Conservation (phyloP, 495 filamentous ascomycete genomes). For the Terfezia boudieri region DNA sequence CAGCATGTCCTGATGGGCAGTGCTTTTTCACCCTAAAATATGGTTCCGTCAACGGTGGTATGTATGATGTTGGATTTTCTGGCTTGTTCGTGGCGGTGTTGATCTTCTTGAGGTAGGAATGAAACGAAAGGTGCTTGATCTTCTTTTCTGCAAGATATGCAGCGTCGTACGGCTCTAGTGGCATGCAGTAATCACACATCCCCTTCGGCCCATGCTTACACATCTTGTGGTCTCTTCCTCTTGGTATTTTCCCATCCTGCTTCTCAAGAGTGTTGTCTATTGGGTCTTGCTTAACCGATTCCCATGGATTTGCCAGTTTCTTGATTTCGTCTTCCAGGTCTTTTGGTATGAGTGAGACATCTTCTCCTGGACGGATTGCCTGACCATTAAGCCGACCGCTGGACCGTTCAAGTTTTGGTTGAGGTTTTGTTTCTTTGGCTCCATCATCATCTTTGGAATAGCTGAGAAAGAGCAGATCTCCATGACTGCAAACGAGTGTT, state of each 20-base stretch:
- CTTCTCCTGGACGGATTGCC: not conserved
- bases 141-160: conserved; percentile 81
- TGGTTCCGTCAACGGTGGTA: conserved; percentile 84
- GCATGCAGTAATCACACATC: conserved; percentile 99
- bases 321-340: conserved; percentile 43
- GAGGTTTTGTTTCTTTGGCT: conserved; percentile 15
- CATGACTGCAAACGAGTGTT: conserved; percentile 64
- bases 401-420: conserved; percentile 5
- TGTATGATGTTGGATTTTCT: conserved; percentile 75
- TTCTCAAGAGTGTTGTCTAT: conserved; percentile 71
- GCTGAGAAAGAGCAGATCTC: conserved; percentile 67
- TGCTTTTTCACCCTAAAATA: conserved; percentile 73
- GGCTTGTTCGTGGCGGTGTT: conserved; percentile 93
- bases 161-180: conserved; percentile 76
- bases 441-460: conserved; percentile 34
- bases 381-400: conserved; percentile 37
- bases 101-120: conserved; percentile 80
- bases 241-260: conserved; percentile 77
- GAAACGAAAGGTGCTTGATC: conserved; percentile 95
- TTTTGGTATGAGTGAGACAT: conserved; percentile 19
- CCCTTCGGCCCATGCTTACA: conserved; percentile 88
- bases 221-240: conserved; percentile 58
- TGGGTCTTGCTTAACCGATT: conserved; percentile 34
- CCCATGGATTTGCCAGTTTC: conserved; percentile 41
- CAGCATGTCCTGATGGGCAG: conserved; percentile 78